Conservation (phyloP, 257 asterid genomes). For the Gynochthodes officinalis region DNA sequence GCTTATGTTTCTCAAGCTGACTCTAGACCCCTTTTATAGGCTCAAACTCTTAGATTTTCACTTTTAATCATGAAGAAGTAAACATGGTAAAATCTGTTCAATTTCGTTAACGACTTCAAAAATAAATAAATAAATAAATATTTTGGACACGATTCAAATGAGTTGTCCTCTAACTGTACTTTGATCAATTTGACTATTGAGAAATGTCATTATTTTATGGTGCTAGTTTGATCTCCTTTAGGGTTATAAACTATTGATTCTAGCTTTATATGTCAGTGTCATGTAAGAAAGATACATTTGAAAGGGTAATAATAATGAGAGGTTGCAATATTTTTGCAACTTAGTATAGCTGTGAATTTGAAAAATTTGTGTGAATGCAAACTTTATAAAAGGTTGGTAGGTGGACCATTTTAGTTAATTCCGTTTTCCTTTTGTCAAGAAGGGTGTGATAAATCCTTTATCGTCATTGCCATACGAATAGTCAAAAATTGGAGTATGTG, state of each 20-base stretch:
- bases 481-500: not conserved
- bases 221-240: not conserved
- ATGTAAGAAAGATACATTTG: not conserved
- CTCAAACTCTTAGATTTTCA: not conserved
- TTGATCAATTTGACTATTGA: not conserved
- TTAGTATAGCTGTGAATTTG: not conserved
- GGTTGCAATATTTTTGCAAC: not conserved
- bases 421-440: not conserved
- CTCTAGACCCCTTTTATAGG: constrained; percentile 5
- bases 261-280: not conserved
- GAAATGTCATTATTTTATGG: constrained; percentile 3
- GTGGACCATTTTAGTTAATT: not conserved
- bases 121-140: no score
- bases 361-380: constrained; percentile 8
- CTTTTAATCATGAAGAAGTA: not conserved
- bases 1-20: not conserved
- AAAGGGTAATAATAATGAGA: no score
- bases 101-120: not conserved
- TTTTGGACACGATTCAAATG: not conserved
- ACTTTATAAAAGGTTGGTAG: not conserved
- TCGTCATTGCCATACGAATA: not conserved
- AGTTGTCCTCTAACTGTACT: constrained; percentile 6
- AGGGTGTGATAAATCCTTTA: not conserved
- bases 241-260: not conserved
- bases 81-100: not conserved